Percentiles rank a stretch among this genome's conserved stretches.
Conservation (phyloP, 1,284 basidiomycete species). For the Anthracocystis panici-leucophaei region DNA sequence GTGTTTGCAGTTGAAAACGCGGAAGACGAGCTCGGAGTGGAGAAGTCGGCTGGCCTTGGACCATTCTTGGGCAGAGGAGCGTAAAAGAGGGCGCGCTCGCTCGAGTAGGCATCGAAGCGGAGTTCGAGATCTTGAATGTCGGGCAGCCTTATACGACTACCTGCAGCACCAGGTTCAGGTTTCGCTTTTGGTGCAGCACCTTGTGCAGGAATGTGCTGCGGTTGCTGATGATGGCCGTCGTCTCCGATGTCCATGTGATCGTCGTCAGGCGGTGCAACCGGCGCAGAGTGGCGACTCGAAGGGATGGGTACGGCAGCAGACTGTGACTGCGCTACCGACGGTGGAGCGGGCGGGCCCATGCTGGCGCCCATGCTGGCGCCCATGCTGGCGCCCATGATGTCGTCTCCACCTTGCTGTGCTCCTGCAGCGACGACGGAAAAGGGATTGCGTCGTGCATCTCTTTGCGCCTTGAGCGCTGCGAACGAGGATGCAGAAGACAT, state of each 20-base stretch:
- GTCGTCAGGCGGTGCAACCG: slow-evolving; percentile 1
- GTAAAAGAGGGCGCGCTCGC: slow-evolving; percentile 43
- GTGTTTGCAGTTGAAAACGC: slow-evolving; percentile 26
- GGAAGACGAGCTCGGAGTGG: slow-evolving; percentile 30
- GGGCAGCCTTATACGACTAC: slow-evolving; percentile 33
- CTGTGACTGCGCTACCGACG: slow-evolving; percentile 1
- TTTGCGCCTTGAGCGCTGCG: slow-evolving; percentile 45
- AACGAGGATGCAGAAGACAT: slow-evolving; percentile 37
- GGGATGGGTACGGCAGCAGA: slow-evolving; percentile 13
- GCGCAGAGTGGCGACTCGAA: neutral
- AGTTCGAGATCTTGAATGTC: slow-evolving; percentile 47
- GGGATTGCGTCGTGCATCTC: slow-evolving; percentile 38
- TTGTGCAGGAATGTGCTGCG: neutral
- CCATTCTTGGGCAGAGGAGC: slow-evolving; percentile 43
- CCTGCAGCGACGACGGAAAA: slow-evolving; percentile 7
- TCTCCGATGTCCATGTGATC: slow-evolving; percentile 1
- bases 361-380: too few relatives aligned
- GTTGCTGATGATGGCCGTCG: neutral
- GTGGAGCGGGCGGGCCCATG: slow-evolving; percentile 17
- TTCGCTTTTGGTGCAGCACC: neutral
- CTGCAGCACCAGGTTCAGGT: slow-evolving; percentile 26
- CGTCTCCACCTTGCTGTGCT: neutral
- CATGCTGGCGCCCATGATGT: neutral
- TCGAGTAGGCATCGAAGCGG: slow-evolving; percentile 36
- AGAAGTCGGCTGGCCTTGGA: slow-evolving; percentile 30